phyloP scores from a whole-genome alignment of 192 early-diverging fungal genomes.

The Mortierella antarctica region DNA sequence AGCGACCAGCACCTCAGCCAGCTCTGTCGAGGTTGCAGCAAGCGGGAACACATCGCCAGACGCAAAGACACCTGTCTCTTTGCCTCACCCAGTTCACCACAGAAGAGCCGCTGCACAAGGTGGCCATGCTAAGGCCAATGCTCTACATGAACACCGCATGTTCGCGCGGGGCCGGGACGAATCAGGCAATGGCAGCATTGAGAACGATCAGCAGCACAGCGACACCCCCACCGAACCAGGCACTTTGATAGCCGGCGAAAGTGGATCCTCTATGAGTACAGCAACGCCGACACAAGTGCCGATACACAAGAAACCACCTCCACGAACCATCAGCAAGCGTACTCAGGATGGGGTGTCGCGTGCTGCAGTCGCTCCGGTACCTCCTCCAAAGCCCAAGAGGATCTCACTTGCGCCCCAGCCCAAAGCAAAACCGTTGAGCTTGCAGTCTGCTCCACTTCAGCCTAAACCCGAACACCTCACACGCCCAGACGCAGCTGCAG shows the following conservation, averaged over 20 bases:
- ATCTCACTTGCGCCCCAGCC: conserved; percentile 43
- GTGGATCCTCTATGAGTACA: too few relatives aligned
- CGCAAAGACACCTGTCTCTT: conserved; percentile 13
- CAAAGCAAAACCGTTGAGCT: conserved; percentile 40
- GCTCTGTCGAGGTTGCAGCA: neutral
- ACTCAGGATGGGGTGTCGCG: neutral
- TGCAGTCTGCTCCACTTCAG: conserved; percentile 27
- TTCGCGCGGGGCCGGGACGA: too few relatives aligned
- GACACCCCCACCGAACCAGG: too few relatives aligned
- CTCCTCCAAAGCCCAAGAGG: conserved; percentile 48
- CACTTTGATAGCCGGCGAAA: too few relatives aligned
- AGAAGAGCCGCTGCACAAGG: neutral
- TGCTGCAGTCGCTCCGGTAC: conserved; percentile 9
- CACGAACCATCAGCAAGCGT: neutral
- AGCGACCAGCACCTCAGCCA: conserved; percentile 5
- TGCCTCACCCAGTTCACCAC: conserved; percentile 2
- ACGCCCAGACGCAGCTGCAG: neutral
- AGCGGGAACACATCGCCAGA: neutral
- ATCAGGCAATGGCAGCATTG: too few relatives aligned
- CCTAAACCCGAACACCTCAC: conserved; percentile 14
- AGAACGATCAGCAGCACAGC: too few relatives aligned
- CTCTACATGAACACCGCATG: too few relatives aligned
- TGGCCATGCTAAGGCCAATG: too few relatives aligned
- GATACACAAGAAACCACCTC: too few relatives aligned
- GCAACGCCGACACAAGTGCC: too few relatives aligned